Base-by-base conservation (phyloP, 2,329 filamentous ascomycete genomes). In the Sporothrix luriei region DNA sequence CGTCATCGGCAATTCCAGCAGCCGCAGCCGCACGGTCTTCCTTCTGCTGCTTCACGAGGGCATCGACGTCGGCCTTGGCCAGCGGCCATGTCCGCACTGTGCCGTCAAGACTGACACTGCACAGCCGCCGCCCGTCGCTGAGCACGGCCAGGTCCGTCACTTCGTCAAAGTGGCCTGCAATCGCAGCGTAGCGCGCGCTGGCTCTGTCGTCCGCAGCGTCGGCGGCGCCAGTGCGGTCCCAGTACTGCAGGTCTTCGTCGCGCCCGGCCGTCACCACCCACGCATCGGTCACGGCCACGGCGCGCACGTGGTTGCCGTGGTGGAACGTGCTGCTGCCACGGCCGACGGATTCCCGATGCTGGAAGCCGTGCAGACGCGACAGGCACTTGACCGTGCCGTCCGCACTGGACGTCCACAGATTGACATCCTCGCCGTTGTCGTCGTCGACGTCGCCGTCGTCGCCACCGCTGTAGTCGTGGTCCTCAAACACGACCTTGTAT, bases 391-490 rank as follows among this genome's bases (percentile, higher is more conserved):
- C 89, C 0, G 91, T 93, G 74, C 93, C 95, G 78, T 99, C 95
- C 4, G 93, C 93, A 71, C 93, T 97, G 6, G 94, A 91, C 9
- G 94, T 97, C 93, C 93, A 98, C 16, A 97, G 81, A 75, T 97
- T 92, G 43, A 86, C 88, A 14, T 87, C 85, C 7, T 88, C 87
- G 46, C 80, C 81, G 6, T 83, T 81, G 73, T 93, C 81, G 73
- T 93, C 90, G n/a, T 46, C 64, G 16, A 19, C 68, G 40, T 46
- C 67, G 19, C 11, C 81, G 73, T 93, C 90, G n/a, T 38, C 64
- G 16, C 26, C 67, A 38, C 51, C 67, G 19, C 11, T 38, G 69
- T 70, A 70, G 70, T 68, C 40, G 52, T 54, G 38, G 59, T 70
- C 69, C 19, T 71, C 69, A 75, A 97, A 97, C 24, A 86, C 82